A percentile compares a stretch with the other conserved stretches of the same genome.
Conservation (phyloP, 148 eudicot genomes). For the Arctostaphylos glauca region DNA sequence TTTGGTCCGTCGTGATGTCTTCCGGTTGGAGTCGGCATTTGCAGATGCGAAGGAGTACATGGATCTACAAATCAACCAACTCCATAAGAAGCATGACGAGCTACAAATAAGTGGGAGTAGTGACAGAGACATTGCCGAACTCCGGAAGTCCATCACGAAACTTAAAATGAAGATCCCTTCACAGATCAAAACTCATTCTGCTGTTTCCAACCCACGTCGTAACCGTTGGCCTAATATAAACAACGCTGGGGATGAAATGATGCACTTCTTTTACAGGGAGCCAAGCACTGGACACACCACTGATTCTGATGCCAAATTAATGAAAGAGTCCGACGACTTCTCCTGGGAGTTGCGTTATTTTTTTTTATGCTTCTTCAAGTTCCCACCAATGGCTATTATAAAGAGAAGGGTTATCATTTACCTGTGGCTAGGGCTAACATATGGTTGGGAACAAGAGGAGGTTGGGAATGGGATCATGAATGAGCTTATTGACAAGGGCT, state of each 20-base stretch:
- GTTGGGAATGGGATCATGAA: no score
- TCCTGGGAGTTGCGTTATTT: no score
- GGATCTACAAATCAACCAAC: background rate
- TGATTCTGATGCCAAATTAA: background rate
- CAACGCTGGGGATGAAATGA: background rate
- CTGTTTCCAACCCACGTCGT: background rate
- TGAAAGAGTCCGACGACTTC: background rate
- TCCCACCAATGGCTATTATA: no score
- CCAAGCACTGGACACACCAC: background rate
- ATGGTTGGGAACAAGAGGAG: no score
- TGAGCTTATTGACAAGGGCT: no score
- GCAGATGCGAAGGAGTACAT: background rate
- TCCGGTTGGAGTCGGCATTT: background rate
- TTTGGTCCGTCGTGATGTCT: background rate
- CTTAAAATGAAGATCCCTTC: background rate
- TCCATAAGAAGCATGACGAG: background rate
- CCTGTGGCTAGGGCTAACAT: no score
- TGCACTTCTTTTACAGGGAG: background rate
- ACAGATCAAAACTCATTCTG: background rate
- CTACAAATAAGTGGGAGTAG: background rate
- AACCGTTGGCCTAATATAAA: background rate
- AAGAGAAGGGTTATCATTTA: no score
- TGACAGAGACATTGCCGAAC: background rate
- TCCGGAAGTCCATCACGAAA: background rate
- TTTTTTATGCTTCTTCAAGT: no score